These are phyloP conservation scores for Solanum commersonii DNA, from an alignment of 257 asterid species.

Conservation along the genomic window DNA sequence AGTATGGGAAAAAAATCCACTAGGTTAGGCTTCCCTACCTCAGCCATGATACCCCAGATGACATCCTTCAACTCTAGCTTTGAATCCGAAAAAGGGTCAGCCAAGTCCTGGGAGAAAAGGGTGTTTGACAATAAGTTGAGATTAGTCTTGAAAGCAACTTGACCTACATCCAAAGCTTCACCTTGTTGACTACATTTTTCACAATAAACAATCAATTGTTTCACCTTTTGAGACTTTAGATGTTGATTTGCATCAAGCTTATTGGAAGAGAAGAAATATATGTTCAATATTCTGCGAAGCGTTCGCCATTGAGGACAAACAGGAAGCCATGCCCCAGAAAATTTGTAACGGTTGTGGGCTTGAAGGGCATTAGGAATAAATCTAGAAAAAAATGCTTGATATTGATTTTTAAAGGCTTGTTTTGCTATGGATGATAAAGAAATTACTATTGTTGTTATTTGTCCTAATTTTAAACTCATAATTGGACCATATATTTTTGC, in stretches of 20 bases:
- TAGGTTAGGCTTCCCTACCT: not conserved
- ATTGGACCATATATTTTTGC: not conserved
- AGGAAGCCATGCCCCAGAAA: no score
- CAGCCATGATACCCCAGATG: not conserved
- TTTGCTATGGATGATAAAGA: not conserved
- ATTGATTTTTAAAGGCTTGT: constrained; percentile 1
- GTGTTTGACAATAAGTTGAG: constrained; percentile 11
- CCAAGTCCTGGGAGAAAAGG: constrained; percentile 14
- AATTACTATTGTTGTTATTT: not conserved
- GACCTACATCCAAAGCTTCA: constrained; percentile 4
- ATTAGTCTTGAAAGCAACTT: not conserved
- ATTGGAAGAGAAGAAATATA: constrained; percentile 22
- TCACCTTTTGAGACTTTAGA: constrained; percentile 14
- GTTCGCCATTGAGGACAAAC: no score
- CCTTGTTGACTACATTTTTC: not conserved
- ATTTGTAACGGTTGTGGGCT: no score
- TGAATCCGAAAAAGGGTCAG: not conserved
- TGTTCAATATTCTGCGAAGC: not conserved
- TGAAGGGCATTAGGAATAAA: no score
- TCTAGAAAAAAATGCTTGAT: not conserved
- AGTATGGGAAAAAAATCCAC: not conserved
- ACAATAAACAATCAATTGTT: not conserved
- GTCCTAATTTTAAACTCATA: not conserved
- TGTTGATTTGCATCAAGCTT: constrained; percentile 27
- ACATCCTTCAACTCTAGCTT: not conserved